These are phyloP conservation scores for Takakia lepidozioides DNA, from an alignment of 225 moss, liverwort and hornwort species.

Conservation along the genomic window DNA sequence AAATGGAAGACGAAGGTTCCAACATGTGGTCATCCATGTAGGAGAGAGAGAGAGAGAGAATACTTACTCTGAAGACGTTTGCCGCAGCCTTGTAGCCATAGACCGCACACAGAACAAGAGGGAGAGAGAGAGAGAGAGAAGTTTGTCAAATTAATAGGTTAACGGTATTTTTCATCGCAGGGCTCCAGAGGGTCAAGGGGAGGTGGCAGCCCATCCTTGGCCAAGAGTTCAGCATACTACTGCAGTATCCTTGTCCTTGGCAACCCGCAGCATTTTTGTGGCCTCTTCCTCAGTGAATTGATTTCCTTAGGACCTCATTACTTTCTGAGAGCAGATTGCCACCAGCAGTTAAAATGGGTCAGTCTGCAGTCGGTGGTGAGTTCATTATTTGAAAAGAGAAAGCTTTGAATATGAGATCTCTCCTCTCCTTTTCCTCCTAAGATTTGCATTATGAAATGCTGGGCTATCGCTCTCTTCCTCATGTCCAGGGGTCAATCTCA, in stretches of 20 bases:
- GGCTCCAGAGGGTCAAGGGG: constrained; percentile 45
- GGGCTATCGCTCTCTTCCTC: neutral
- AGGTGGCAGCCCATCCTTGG: constrained; percentile 56
- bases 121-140: too few species aligned
- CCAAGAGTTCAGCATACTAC: constrained; percentile 50
- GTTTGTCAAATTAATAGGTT: too few species aligned
- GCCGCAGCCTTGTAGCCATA: too few species aligned
- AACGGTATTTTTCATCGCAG: constrained; percentile 20
- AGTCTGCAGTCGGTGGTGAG: neutral
- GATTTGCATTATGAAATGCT: too few species aligned
- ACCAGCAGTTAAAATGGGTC: neutral
- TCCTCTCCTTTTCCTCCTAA: too few species aligned
- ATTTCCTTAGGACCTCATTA: constrained; percentile 61
- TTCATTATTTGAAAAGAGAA: neutral
- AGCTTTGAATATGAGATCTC: neutral
- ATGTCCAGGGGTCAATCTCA: neutral
- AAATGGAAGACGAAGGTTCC: too few species aligned
- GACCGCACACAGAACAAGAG: too few species aligned
- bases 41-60: too few species aligned
- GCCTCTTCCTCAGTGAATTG: constrained; percentile 69
- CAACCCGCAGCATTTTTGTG: constrained; percentile 34
- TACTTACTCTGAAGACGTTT: too few species aligned
- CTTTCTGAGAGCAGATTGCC: constrained; percentile 22
- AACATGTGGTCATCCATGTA: too few species aligned
- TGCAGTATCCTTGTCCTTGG: constrained; percentile 56